Evolutionary conservation across 2,329 filamentous ascomycete genomes (phyloP).

Genomic region (Fusarium sp.): DNA sequence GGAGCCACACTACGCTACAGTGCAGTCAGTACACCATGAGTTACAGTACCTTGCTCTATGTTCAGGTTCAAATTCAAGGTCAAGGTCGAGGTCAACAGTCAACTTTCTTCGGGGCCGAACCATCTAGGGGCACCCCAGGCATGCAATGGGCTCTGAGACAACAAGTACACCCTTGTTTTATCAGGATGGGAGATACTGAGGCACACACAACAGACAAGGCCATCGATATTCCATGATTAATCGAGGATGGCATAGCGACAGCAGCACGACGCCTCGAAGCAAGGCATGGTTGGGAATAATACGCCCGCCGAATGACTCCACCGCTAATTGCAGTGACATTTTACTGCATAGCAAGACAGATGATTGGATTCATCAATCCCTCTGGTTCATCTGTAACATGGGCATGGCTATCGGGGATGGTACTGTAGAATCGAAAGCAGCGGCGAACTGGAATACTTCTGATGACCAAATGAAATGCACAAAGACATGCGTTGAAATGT

Average conservation of each 20-base stretch:
- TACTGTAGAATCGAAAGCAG: neutral
- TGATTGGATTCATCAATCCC: neutral
- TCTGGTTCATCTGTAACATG: neutral
- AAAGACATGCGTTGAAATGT: neutral
- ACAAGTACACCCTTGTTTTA: conserved; percentile 1
- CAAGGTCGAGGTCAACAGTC: neutral
- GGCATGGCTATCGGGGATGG: neutral
- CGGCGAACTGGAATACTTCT: conserved; percentile 2
- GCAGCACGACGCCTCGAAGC: neutral
- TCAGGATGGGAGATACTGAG: neutral
- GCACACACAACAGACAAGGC: neutral
- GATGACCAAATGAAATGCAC: neutral
- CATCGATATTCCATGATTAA: conserved; percentile 9
- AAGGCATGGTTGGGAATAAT: neutral
- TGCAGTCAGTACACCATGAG: neutral
- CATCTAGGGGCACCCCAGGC: conserved; percentile 14
- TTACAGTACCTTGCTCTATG: neutral
- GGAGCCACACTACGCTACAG: neutral
- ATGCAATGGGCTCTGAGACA: conserved; percentile 13
- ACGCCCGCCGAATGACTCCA: conserved; percentile 7
- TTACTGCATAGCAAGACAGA: neutral
- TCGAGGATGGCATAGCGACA: conserved; percentile 2
- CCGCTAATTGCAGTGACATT: conserved; percentile 25
- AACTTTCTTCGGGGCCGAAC: conserved; percentile 1
- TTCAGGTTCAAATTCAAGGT: neutral